phyloP scores from a whole-genome alignment of 1,139 yeast species.

The Pichia sp. region DNA sequence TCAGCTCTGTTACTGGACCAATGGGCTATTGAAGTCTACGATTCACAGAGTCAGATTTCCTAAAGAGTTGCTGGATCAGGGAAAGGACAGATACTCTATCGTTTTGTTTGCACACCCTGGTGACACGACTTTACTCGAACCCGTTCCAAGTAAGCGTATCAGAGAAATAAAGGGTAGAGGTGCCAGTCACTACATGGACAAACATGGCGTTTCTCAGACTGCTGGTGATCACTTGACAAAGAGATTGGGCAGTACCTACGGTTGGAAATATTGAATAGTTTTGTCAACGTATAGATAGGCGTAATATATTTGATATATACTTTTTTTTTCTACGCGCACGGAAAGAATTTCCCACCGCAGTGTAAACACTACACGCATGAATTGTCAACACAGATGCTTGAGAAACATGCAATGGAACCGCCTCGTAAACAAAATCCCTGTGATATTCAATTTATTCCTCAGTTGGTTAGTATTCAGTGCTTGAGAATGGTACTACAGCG shows the following conservation, averaged over 20 bases:
- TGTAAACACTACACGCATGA: too few species aligned
- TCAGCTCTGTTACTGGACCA: slow-evolving; percentile 56
- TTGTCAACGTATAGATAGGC: too few species aligned
- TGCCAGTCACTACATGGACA: slow-evolving; percentile 37
- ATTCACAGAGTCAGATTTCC: slow-evolving; percentile 62
- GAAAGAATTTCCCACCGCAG: too few species aligned
- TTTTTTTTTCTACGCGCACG: too few species aligned
- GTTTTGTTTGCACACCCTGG: slow-evolving; percentile 82
- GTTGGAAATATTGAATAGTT: slow-evolving; percentile 23
- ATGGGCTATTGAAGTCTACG: slow-evolving; percentile 50
- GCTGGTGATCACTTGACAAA: slow-evolving; percentile 64
- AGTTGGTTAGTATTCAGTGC: neutral
- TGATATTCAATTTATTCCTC: neutral
- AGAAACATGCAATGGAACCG: neutral
- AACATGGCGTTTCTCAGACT: slow-evolving; percentile 43
- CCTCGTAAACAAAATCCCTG: neutral
- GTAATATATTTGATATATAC: too few species aligned
- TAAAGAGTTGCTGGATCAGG: slow-evolving; percentile 47
- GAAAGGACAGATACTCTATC: slow-evolving; percentile 70
- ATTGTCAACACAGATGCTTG: too few species aligned
- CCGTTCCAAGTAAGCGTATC: slow-evolving; percentile 62
- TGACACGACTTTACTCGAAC: slow-evolving; percentile 57
- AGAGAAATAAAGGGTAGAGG: slow-evolving; percentile 43
- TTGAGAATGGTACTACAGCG: neutral
- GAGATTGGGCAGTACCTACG: slow-evolving; percentile 65